These are phyloP conservation scores for Alternaria ethzedia DNA, from an alignment of 2,329 filamentous ascomycete species.

Conservation along the genomic window DNA sequence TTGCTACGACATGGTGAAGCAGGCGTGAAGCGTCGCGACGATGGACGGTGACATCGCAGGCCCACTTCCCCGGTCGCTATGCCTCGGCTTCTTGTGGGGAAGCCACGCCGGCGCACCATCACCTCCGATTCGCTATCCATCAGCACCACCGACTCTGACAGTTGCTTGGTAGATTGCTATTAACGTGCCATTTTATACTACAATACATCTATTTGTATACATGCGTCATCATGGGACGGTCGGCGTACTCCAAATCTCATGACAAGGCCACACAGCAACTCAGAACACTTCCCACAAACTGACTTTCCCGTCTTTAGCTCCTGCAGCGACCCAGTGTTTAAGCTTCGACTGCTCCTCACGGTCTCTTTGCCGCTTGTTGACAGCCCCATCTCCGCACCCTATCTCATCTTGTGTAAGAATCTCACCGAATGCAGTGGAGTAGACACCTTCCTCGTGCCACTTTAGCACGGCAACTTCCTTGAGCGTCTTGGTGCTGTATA, in stretches of 20 bases:
- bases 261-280: background rate
- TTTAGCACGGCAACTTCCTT: constrained; percentile 90
- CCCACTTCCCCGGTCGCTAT: constrained; percentile 21
- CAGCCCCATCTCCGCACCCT: background rate
- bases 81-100: constrained; percentile 28
- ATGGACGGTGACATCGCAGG: constrained; percentile 4
- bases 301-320: constrained; percentile 93
- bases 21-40: background rate
- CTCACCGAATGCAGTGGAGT: constrained; percentile 74
- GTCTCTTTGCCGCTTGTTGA: constrained; percentile 17
- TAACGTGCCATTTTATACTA: background rate
- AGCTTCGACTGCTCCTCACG: constrained; percentile 63
- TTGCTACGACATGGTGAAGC: constrained; percentile 11
- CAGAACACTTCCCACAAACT: constrained; percentile 93
- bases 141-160: background rate
- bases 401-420: constrained; percentile 34
- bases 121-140: constrained; percentile 10
- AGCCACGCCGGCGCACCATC: constrained; percentile 12
- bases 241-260: background rate
- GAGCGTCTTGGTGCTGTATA: constrained; percentile 82
- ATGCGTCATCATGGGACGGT: background rate
- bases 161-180: background rate
- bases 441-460: constrained; percentile 91
- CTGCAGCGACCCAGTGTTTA: constrained; percentile 88
- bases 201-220: background rate